Conservation (phyloP, 257 asterid genomes). For the Jasminum sambac region DNA sequence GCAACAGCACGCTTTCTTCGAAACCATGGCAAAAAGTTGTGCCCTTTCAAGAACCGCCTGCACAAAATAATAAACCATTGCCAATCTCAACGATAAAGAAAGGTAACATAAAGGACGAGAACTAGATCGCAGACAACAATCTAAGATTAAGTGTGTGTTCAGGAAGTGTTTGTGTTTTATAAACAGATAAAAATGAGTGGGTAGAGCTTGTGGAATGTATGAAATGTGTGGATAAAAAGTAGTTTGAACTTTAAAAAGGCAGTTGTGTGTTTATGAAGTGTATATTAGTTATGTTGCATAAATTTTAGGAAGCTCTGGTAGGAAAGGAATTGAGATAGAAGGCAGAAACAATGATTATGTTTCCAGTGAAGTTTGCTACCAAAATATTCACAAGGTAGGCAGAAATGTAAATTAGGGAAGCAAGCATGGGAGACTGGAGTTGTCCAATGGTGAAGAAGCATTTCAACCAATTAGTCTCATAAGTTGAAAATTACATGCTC, state of each 20-base stretch:
- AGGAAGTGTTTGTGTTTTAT: too few relatives aligned
- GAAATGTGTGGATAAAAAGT: too few relatives aligned
- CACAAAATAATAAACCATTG: conserved; percentile 29
- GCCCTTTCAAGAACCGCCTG: conserved; percentile 89
- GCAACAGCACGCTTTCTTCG: conserved; percentile 90
- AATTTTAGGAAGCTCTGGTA: conserved; percentile 6
- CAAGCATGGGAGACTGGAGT: conserved; percentile 9
- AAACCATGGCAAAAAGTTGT: conserved; percentile 92
- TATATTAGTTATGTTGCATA: conserved; percentile 3
- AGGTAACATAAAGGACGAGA: conserved; percentile 4
- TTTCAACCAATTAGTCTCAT: conserved; percentile 16
- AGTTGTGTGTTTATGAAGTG: too few relatives aligned
- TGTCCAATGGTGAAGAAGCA: conserved; percentile 16
- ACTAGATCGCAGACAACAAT: too few relatives aligned
- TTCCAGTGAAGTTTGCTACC: background rate
- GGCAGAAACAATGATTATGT: background rate
- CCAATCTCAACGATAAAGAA: conserved; percentile 20
- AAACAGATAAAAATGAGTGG: too few relatives aligned
- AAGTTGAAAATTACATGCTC: conserved; percentile 11
- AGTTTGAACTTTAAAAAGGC: too few relatives aligned
- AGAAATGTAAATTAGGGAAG: conserved; percentile 13
- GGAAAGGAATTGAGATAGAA: background rate
- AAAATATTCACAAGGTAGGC: conserved; percentile 15
- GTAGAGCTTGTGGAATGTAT: too few relatives aligned
- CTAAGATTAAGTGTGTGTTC: too few relatives aligned